Base-by-base conservation (phyloP, 768 basidiomycete species). In the Lepiota brunneoincarnata region DNA sequence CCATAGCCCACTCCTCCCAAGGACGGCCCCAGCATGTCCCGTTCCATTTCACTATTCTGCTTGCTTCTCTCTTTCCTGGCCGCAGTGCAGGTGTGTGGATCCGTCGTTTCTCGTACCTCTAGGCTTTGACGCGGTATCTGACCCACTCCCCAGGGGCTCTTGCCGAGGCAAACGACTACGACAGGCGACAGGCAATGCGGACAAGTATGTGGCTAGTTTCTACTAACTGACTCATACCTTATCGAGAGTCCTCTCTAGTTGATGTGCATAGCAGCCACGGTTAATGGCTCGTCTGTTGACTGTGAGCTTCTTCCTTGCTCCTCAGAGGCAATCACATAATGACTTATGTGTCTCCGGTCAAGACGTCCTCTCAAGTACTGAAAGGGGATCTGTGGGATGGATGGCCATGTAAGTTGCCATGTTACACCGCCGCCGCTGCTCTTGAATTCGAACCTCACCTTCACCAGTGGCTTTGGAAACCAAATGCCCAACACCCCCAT, bases 401-500 rank as follows among this genome's bases (percentile, higher is more conserved):
- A 83, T 85, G 81, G 82, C 72, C 28, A 76, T 85, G 83, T 83
- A 56, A 54, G 76, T 65, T 39, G 10, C 50, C 12, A n/a, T 54
- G 21, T 40, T 6, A n/a, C n/a, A n/a, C 21, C 42, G 21, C 21
- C 6, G 18, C 9, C 14, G n/a, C 36, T n/a, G 2, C 54, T 18
- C 17, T 10, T 9, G 28, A 51, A 6, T 38, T 45, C 11, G 39
- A 34, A 15, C 18, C 10, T 14, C 17, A 24, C n/a, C 3, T 45
- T 42, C 20, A 60, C 9, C 60, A 87, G 84, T 63, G 85, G 85
- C 4, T 87, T 83, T 60, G 85, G 85, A 20, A 58, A 55, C 7
- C 59, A 66, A 53, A 86, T 87, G 85, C 64, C 73, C 1, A 70
- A 75, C 58, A 71, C 77, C 5, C 77, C 82, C 0, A 88, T 91